These are phyloP conservation scores for Monosporascus sp. DNA, from an alignment of 2,329 filamentous ascomycete species.

Conservation along the genomic window DNA sequence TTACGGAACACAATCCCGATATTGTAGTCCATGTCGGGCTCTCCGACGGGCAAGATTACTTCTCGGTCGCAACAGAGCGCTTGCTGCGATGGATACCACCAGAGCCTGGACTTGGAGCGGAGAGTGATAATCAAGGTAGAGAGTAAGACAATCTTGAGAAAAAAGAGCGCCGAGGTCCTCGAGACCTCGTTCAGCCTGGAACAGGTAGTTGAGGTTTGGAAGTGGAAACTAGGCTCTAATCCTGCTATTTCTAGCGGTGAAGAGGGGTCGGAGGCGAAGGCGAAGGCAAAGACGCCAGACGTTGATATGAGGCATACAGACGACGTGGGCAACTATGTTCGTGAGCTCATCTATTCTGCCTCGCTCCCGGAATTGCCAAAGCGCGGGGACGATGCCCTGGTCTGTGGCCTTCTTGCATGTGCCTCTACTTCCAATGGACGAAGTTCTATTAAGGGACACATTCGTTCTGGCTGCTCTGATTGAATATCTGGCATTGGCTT, in stretches of 20 bases:
- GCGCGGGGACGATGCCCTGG: background rate
- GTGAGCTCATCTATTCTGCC: conserved; percentile 1
- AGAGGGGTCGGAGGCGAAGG: background rate
- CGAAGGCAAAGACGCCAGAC: background rate
- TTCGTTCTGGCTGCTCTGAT: background rate
- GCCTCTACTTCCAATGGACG: background rate
- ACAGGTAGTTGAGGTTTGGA: background rate
- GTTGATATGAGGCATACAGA: conserved; percentile 2
- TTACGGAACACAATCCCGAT: conserved; percentile 1
- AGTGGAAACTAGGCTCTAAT: background rate
- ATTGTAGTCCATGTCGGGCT: conserved; percentile 3
- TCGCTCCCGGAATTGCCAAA: background rate
- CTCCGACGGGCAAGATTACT: conserved; percentile 1
- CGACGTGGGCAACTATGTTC: conserved; percentile 2
- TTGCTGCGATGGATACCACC: conserved; percentile 1
- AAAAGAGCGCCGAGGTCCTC: background rate
- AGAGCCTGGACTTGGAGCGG: background rate
- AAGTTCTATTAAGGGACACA: background rate
- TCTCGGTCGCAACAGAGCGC: conserved; percentile 1
- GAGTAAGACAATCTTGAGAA: background rate
- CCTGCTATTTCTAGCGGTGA: background rate
- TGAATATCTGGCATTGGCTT: background rate
- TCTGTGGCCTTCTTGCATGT: conserved; percentile 4
- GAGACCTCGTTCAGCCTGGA: background rate
- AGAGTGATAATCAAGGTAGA: background rate